Percentiles rank a stretch among this genome's conserved stretches.
Conservation (phyloP, 2,329 filamentous ascomycete genomes). For the Calycina herbarum region DNA sequence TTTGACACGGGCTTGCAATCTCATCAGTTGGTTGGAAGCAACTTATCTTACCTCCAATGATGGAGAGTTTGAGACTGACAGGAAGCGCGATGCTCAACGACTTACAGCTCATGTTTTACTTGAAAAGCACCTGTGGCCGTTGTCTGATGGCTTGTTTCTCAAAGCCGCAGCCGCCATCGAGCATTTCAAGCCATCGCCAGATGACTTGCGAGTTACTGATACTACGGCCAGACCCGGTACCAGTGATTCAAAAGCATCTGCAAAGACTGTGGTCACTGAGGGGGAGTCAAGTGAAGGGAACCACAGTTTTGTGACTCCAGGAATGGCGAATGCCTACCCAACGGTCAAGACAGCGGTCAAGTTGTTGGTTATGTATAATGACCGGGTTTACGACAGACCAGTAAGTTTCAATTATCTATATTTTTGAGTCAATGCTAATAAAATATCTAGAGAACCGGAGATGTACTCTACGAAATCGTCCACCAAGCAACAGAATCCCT, state of each 20-base stretch:
- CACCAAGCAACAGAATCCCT: conserved; percentile 86
- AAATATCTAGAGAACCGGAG: conserved; percentile 36
- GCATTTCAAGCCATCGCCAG: conserved; percentile 33
- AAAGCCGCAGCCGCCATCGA: conserved; percentile 35
- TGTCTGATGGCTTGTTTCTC: conserved; percentile 35
- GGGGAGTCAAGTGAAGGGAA: conserved; percentile 38
- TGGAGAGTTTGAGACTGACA: conserved; percentile 28
- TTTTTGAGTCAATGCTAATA: conserved; percentile 21
- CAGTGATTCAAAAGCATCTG: conserved; percentile 38
- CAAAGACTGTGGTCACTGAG: conserved; percentile 9
- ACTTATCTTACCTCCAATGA: conserved; percentile 33
- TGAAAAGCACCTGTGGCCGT: conserved; percentile 35
- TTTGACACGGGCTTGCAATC: conserved; percentile 31
- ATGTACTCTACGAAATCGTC: conserved; percentile 78
- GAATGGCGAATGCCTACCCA: conserved; percentile 58
- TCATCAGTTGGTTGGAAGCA: conserved; percentile 36
- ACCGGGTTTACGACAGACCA: conserved; percentile 35
- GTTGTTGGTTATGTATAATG: conserved; percentile 60
- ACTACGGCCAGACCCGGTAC: conserved; percentile 42
- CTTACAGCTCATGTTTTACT: conserved; percentile 32
- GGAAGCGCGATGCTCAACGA: conserved; percentile 26
- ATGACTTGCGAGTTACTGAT: conserved; percentile 32
- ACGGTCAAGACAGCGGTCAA: conserved; percentile 59
- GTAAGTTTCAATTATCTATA: conserved; percentile 25
- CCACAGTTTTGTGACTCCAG: conserved; percentile 54